These are phyloP conservation scores for Vigna hirtella DNA, from an alignment of 306 rosid species.

Conservation along the genomic window DNA sequence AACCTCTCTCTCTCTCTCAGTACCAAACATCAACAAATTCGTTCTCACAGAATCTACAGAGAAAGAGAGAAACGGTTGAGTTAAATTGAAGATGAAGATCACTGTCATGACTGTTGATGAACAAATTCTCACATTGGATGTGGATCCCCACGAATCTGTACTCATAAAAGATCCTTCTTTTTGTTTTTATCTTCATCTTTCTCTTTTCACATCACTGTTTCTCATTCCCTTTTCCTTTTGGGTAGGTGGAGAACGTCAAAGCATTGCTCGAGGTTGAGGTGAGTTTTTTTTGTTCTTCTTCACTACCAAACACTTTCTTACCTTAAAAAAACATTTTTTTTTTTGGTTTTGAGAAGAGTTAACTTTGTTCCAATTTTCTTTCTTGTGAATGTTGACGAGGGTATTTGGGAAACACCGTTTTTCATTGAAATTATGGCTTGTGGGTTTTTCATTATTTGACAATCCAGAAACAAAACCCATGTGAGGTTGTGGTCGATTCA, in stretches of 20 bases:
- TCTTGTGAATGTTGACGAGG: conserved; percentile 25
- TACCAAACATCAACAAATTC: neutral
- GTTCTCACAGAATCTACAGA: conserved; percentile 33
- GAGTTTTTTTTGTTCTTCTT: conserved; percentile 13
- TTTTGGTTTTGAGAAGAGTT: neutral
- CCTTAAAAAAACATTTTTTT: neutral
- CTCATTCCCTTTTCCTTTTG: conserved; percentile 3
- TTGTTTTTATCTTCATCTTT: neutral
- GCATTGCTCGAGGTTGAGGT: conserved; percentile 98
- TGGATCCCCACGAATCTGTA: conserved; percentile 95
- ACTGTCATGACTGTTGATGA: conserved; percentile 93
- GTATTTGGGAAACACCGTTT: neutral
- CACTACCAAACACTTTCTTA: conserved; percentile 22
- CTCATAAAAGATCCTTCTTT: conserved; percentile 36
- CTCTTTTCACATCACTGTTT: conserved; percentile 25
- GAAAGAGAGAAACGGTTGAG: neutral
- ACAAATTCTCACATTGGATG: conserved; percentile 77
- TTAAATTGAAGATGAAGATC: conserved; percentile 66
- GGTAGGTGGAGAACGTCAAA: conserved; percentile 87
- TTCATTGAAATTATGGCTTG: conserved; percentile 32
- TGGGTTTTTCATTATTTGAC: conserved; percentile 7
- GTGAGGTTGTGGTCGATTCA: conserved; percentile 15
- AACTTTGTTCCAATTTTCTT: neutral
- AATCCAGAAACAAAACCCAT: conserved; percentile 10
- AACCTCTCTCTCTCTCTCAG: neutral